Evolutionary conservation across 345 rosid genomes (phyloP).

Genomic region (Populus davidiana): DNA sequence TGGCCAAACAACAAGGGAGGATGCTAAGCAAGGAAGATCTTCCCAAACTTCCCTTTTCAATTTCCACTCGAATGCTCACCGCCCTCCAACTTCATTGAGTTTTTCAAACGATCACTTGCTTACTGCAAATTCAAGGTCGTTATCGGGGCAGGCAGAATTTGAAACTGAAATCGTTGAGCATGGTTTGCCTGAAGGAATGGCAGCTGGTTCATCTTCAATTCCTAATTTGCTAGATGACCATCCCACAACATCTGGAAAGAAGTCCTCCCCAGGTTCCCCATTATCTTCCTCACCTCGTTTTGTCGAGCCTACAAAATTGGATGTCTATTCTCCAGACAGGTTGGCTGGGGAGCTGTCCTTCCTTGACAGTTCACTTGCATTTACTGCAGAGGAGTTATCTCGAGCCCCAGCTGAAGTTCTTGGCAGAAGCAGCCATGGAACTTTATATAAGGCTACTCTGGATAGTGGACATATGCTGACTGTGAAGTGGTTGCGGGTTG

Average conservation of each 20-base stretch:
- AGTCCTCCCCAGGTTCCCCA: conserved; percentile 76
- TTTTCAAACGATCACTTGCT: conserved; percentile 91
- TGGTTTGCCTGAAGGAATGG: conserved; percentile 27
- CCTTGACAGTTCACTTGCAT: conserved; percentile 63
- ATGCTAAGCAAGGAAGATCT: conserved; percentile 55
- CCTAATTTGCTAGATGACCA: conserved; percentile 58
- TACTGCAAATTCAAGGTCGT: conserved; percentile 72
- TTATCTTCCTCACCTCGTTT: conserved; percentile 73
- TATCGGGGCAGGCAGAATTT: conserved; percentile 58
- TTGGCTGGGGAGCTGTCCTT: conserved; percentile 89
- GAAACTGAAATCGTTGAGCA: conserved; percentile 63
- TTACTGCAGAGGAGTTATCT: conserved; percentile 88
- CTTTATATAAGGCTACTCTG: conserved; percentile 86
- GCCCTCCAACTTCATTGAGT: conserved; percentile 61
- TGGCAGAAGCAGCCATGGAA: conserved; percentile 96
- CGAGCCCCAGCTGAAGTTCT: conserved; percentile 99
- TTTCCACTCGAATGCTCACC: conserved; percentile 55
- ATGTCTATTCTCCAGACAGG: conserved; percentile 91
- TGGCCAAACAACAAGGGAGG: conserved; percentile 43
- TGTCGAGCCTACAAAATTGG: conserved; percentile 58
- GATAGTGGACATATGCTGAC: conserved; percentile 74
- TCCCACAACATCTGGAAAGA: conserved; percentile 63
- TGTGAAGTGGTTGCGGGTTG: conserved; percentile 95
- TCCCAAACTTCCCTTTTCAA: conserved; percentile 64
- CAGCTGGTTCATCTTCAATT: conserved; percentile 35